Base-by-base conservation (phyloP, 1,139 yeast genomes). In the Geotrichum cucujoidarum region DNA sequence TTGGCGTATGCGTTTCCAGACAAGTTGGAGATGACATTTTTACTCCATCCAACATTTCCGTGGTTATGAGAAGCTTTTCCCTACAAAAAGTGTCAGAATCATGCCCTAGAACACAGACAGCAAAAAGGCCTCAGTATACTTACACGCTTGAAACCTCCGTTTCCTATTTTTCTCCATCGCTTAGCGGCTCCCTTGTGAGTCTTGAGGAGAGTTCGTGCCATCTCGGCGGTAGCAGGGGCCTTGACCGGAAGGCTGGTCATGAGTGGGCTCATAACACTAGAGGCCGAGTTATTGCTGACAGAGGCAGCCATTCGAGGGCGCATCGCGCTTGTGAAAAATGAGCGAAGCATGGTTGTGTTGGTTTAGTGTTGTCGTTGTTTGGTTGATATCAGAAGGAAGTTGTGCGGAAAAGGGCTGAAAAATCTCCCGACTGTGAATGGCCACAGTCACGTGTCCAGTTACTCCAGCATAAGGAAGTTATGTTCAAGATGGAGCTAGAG, bases 61-160 rank as follows among this genome's bases (percentile, higher is more conserved):
- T 89, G 97, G 59, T 86, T 85, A 69, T 95, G 78, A 10, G 95
- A 95, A 18, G 95, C 86, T 59, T 80, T 83, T 51, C 87, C 87
- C 61, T 63, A 33, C 2, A 29, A 16, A 16, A 39, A 16, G n/a
- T 34, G 38, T 34, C 45, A 45, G 25, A 13, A 11, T 32, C 40
- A 2, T 20, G 6, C 24, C 25, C 40, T 8, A 10, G 32, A 10
- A 22, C 8, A 18, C 4, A 29, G 7, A 2, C n/a, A 14, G 13
- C 17, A 2, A 36, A 10, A 31, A 18, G n/a, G n/a, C n/a, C 7
- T 22, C n/a, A 2, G 20, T 33, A 11, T 32, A 58, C 69, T 40
- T 56, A 65, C 70, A 55, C 78, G 64, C 53, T 73, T 69, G 61
- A 73, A 81, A 18, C 69, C 74, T n/a, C 78, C 77, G 40, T 65